Base-by-base conservation (phyloP, 2,329 filamentous ascomycete genomes). In the Didymella glomerata region DNA sequence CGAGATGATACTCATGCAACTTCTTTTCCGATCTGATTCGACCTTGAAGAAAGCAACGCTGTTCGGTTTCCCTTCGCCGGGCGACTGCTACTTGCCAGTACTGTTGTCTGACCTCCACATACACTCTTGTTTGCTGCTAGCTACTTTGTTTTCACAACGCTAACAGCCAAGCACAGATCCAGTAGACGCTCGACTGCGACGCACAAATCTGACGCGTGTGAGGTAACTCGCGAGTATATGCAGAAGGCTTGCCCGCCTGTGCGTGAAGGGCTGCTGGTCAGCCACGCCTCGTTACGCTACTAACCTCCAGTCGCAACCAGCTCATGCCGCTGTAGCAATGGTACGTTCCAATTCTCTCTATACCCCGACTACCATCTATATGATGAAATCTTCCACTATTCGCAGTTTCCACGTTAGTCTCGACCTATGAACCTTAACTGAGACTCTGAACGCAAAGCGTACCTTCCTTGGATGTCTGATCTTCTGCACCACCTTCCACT, bases 31-130 rank as follows among this genome's bases (percentile, higher is more conserved):
- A 88, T 84, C 89, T 82, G 89, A 93, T 85, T 92, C 90, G 90
- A 87, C 89, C 88, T 89, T 93, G 90, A 92, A 87, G 88, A 91
- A 88, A 82, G 68, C 76, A 81, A 82, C 83, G 85, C 85, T 89
- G 82, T 85, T 65, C 88, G 88, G 87, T 82, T 75, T 80, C 80
- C 79, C 80, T 77, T 82, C 81, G 81, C 84, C 83, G 82, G 83
- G 78, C 75, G 84, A 87, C 88, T 91, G 90, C 89, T 93, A 93
- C 90, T 93, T 91, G 90, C 90, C 90, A 93, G 90, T 93, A 93
- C 89, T 80, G 82, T 85, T 88, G 88, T 91, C 90, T 92, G 90
- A 92, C 80, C 67, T 67, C 67, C 62, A 50, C 4, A 18, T 42
- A n/a, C 22, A 42, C 45, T 36, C 41, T 16, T 14, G 9, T 22